Evolutionary conservation across 345 rosid genomes (phyloP).

Genomic region (Sonneratia caseolaris): DNA sequence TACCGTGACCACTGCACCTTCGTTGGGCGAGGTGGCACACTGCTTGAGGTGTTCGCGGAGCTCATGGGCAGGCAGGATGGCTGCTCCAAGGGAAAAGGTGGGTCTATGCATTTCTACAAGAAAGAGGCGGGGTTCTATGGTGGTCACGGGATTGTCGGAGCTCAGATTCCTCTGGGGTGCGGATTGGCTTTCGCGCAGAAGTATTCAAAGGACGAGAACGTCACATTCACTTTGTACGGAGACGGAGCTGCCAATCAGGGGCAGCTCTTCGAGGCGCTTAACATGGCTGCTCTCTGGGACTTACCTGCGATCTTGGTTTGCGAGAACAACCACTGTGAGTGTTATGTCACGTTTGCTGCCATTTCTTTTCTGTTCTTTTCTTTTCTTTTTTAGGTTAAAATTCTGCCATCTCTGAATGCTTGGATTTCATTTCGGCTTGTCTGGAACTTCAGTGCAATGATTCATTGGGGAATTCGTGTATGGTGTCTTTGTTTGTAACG

Average conservation of each 20-base stretch:
- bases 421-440: neutral
- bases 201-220: conserved; percentile 73
- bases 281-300: conserved; percentile 93
- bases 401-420: neutral
- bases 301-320: conserved; percentile 83
- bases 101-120: conserved; percentile 96
- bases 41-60: conserved; percentile 64
- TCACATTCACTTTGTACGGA: conserved; percentile 77
- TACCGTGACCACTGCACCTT: conserved; percentile 89
- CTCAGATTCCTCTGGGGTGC: conserved; percentile 85
- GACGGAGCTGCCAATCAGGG: conserved; percentile 99
- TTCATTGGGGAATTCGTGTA: neutral
- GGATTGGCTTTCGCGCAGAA: conserved; percentile 99
- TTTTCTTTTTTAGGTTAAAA: too few species aligned
- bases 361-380: neutral
- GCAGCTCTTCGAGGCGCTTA: conserved; percentile 89
- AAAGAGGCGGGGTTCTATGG: conserved; percentile 77
- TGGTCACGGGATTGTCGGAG: conserved; percentile 97
- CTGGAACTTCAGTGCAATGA: neutral
- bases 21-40: conserved; percentile 77
- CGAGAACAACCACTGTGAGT: conserved; percentile 94
- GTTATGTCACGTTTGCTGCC: neutral
- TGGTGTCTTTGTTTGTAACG: neutral
- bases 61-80: conserved; percentile 90
- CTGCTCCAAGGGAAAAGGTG: conserved; percentile 87